These are phyloP conservation scores for Postia placenta DNA, from an alignment of 768 basidiomycete genomes.

Conservation along the genomic window DNA sequence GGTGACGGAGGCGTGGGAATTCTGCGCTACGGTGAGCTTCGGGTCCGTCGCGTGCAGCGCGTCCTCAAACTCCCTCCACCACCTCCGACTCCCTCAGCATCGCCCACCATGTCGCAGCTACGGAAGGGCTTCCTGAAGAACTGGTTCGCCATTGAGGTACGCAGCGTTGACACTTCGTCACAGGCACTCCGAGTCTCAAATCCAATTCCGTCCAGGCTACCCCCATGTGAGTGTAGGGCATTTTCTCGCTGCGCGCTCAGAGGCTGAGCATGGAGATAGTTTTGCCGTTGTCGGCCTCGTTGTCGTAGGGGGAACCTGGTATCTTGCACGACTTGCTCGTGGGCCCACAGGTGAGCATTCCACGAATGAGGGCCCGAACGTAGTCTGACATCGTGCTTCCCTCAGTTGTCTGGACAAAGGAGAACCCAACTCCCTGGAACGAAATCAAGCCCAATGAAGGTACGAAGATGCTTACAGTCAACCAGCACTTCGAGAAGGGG, in stretches of 20 bases:
- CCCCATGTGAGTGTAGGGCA: constrained; percentile 34
- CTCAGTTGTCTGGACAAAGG: constrained; percentile 54
- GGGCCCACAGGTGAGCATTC: constrained; percentile 25
- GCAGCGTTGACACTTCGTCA: constrained; percentile 8
- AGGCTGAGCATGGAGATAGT: constrained; percentile 21
- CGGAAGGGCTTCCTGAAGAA: constrained; percentile 46
- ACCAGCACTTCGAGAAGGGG: constrained; percentile 75
- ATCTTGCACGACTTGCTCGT: constrained; percentile 37
- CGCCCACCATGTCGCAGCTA: constrained; percentile 17
- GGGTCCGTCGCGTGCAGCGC: neutral
- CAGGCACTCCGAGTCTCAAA: neutral
- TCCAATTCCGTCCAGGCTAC: constrained; percentile 31
- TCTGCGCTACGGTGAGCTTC: constrained; percentile 9
- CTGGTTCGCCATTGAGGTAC: constrained; percentile 71
- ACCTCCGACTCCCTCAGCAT: neutral
- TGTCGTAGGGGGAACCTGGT: constrained; percentile 36
- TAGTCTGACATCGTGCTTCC: neutral
- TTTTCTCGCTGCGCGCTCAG: neutral
- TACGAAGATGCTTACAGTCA: constrained; percentile 63
- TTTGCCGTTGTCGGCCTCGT: constrained; percentile 44
- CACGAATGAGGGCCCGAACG: constrained; percentile 1
- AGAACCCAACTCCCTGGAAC: constrained; percentile 89
- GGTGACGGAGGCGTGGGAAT: constrained; percentile 14
- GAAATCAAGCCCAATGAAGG: constrained; percentile 68
- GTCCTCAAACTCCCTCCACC: constrained; percentile 6